These are phyloP conservation scores for Dissophora globulifera DNA, from an alignment of 192 early-diverging fungal genomes.

Conservation along the genomic window DNA sequence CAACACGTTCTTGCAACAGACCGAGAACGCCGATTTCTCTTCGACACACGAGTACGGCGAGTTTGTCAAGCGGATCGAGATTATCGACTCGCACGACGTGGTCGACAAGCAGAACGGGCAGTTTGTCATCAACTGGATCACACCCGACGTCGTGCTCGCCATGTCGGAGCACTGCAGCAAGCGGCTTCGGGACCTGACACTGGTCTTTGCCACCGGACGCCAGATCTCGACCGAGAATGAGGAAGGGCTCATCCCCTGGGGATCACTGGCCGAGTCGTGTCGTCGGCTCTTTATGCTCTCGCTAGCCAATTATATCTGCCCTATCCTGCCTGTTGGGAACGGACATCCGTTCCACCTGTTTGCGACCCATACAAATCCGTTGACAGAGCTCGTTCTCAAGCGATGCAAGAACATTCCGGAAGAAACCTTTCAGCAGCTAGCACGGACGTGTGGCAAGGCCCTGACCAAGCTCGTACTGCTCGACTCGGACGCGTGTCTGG, in stretches of 20 bases:
- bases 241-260: slow-evolving; percentile 51
- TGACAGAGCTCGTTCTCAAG: slow-evolving; percentile 49
- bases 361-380: slow-evolving; percentile 40
- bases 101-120: slow-evolving; percentile 53
- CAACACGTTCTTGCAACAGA: slow-evolving; percentile 39
- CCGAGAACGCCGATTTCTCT: slow-evolving; percentile 51
- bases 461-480: slow-evolving; percentile 48
- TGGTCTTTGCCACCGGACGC: slow-evolving; percentile 50
- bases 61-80: slow-evolving; percentile 51
- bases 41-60: slow-evolving; percentile 53
- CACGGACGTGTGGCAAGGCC: slow-evolving; percentile 46
- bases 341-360: slow-evolving; percentile 50
- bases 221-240: slow-evolving; percentile 41
- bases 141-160: slow-evolving; percentile 48
- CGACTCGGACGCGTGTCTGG: slow-evolving; percentile 45
- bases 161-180: slow-evolving; percentile 48
- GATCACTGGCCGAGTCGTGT: slow-evolving; percentile 43
- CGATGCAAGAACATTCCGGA: slow-evolving; percentile 49
- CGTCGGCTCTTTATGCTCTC: slow-evolving; percentile 48
- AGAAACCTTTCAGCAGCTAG: slow-evolving; percentile 40
- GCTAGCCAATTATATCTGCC: slow-evolving; percentile 46
- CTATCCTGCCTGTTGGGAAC: slow-evolving; percentile 25
- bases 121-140: slow-evolving; percentile 55
- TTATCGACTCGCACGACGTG: slow-evolving; percentile 51
- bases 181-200: slow-evolving; percentile 39